Conservation (phyloP, 139 green algal genomes). For the Volvox reticuliferus region DNA sequence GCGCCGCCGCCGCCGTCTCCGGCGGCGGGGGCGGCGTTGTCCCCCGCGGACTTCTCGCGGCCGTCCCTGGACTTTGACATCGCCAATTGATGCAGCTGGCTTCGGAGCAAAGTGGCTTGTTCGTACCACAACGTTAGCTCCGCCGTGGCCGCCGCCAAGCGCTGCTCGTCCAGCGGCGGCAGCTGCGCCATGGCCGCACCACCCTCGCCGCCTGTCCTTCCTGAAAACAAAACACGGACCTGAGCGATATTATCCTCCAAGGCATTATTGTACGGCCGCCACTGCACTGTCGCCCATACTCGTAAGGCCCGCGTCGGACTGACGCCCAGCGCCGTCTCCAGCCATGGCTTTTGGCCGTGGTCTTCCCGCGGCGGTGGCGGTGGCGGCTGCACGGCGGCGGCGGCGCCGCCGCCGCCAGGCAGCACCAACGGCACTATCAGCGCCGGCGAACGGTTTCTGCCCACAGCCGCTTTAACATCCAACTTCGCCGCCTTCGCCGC, state of each 20-base stretch:
- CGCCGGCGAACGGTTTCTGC: background rate
- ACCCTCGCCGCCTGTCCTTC: background rate
- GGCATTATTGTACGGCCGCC: background rate
- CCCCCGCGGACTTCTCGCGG: background rate
- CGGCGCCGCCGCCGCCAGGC: background rate
- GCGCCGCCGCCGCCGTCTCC: background rate
- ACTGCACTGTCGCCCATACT: background rate
- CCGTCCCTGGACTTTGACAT: background rate
- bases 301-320: background rate
- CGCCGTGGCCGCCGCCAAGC: background rate
- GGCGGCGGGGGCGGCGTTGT: background rate
- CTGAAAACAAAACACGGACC: background rate
- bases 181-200: background rate
- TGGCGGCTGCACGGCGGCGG: background rate
- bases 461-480: background rate
- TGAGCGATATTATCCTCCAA: background rate
- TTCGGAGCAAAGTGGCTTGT: background rate
- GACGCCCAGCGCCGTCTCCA: background rate
- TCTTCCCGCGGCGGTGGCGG: background rate
- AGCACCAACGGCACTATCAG: background rate
- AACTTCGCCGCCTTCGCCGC: background rate
- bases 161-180: background rate
- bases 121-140: constrained; percentile 6
- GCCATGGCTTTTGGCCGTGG: background rate
- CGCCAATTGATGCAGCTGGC: background rate